Percentiles rank a stretch among this genome's conserved stretches.
Conservation (phyloP, 805 yeast genomes). For the Barnettozyma wickerhamii region DNA sequence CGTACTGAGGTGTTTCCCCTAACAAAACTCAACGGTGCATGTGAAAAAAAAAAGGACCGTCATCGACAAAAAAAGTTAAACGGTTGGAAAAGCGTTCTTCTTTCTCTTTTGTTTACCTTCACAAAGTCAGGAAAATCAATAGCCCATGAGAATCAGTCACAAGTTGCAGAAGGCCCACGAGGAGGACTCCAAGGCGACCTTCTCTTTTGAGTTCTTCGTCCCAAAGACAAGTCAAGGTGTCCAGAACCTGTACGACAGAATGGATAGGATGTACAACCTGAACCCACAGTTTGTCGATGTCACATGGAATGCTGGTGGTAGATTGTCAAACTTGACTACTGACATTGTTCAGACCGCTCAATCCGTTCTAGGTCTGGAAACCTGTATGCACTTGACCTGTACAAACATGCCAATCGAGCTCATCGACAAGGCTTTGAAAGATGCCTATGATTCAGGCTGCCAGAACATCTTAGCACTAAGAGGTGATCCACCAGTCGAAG, state of each 20-base stretch:
- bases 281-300: constrained; percentile 91
- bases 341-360: constrained; percentile 92
- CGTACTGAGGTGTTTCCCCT: constrained; percentile 8
- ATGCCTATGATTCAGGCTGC: constrained; percentile 89
- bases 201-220: constrained; percentile 94
- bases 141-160: constrained; percentile 35
- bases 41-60: constrained; percentile 9
- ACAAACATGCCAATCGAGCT: constrained; percentile 84
- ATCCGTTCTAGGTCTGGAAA: constrained; percentile 84
- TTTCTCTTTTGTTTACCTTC: background rate
- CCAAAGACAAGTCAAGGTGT: constrained; percentile 98
- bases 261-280: constrained; percentile 94
- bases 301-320: constrained; percentile 99
- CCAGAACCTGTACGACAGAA: constrained; percentile 90
- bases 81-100: background rate
- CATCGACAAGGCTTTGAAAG: constrained; percentile 79
- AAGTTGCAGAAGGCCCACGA: constrained; percentile 31
- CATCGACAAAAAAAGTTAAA: constrained; percentile 6
- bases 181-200: constrained; percentile 51
- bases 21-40: constrained; percentile 8
- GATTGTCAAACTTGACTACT: constrained; percentile 75
- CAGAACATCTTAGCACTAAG: constrained; percentile 91
- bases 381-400: constrained; percentile 98
- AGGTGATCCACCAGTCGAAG: constrained; percentile 90
- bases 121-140: background rate